phyloP scores from a whole-genome alignment of 768 basidiomycete species.

The Leccinum disarticulatum region DNA sequence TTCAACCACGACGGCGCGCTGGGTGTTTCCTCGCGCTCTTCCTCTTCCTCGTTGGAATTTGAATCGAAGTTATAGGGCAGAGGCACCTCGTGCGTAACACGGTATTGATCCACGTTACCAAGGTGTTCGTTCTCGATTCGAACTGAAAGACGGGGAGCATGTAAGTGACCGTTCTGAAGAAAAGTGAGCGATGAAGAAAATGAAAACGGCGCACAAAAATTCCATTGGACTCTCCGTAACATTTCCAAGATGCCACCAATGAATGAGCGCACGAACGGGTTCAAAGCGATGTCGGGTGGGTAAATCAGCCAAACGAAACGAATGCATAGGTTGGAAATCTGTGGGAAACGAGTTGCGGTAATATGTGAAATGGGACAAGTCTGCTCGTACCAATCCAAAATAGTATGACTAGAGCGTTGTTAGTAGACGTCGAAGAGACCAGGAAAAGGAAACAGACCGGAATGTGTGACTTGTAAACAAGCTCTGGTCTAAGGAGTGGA shows the following conservation, averaged over 20 bases:
- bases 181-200: background rate
- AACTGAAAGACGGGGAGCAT: constrained; percentile 37
- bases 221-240: constrained; percentile 85
- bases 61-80: constrained; percentile 63
- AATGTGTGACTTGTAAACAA: constrained; percentile 67
- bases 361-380: background rate
- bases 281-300: constrained; percentile 45
- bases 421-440: background rate
- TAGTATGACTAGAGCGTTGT: constrained; percentile 62
- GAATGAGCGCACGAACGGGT: constrained; percentile 59
- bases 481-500: constrained; percentile 66
- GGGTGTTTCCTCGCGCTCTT: constrained; percentile 38
- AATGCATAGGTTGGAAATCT: constrained; percentile 72
- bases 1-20: background rate
- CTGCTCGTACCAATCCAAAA: constrained; percentile 61
- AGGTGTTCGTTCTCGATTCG: constrained; percentile 90
- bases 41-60: constrained; percentile 47
- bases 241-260: constrained; percentile 72
- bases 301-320: constrained; percentile 85
- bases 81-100: constrained; percentile 83
- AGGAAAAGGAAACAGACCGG: constrained; percentile 41
- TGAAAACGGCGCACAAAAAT: constrained; percentile 71
- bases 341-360: background rate
- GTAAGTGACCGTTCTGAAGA: background rate
- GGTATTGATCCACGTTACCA: constrained; percentile 94